phyloP scores from a whole-genome alignment of 176 grass and related monocot genomes.

The Secale cereale region DNA sequence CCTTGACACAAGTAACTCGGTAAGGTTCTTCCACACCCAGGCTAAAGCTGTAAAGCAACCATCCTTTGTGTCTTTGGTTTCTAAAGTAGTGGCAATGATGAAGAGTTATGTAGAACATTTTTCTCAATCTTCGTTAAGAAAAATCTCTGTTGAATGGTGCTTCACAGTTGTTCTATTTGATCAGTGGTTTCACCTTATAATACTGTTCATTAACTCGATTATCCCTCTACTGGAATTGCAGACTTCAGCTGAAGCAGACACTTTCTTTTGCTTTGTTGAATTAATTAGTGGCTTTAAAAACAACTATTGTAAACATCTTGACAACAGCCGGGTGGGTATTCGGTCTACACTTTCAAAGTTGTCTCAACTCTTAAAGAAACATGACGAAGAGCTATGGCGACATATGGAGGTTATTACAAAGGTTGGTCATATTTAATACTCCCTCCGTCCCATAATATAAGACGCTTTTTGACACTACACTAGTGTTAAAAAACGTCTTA shows the following conservation, averaged over 20 bases:
- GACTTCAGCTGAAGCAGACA: conserved; percentile 76
- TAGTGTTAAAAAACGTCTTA: no score
- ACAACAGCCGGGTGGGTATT: conserved; percentile 79
- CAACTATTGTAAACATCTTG: conserved; percentile 89
- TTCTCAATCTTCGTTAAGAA: not conserved
- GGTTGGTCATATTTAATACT: conserved; percentile 37
- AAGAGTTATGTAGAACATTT: not conserved
- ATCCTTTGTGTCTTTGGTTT: not conserved
- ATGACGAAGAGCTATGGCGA: conserved; percentile 95
- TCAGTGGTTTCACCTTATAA: not conserved
- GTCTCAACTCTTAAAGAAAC: conserved; percentile 78
- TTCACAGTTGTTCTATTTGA: conserved; percentile 16
- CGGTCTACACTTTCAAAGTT: conserved; percentile 63
- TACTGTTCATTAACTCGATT: conserved; percentile 6
- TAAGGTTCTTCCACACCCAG: conserved; percentile 35
- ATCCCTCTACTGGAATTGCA: conserved; percentile 17
- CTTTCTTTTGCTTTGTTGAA: conserved; percentile 77
- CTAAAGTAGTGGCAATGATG: not conserved
- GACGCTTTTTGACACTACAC: no score
- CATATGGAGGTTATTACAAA: conserved; percentile 73
- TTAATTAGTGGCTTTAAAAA: conserved; percentile 81
- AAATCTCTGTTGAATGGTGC: not conserved
- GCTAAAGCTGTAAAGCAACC: not conserved
- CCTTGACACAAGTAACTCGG: conserved; percentile 46
- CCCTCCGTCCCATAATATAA: no score